Evolutionary conservation across 768 basidiomycete species (phyloP).

Genomic region (Russula emetica): DNA sequence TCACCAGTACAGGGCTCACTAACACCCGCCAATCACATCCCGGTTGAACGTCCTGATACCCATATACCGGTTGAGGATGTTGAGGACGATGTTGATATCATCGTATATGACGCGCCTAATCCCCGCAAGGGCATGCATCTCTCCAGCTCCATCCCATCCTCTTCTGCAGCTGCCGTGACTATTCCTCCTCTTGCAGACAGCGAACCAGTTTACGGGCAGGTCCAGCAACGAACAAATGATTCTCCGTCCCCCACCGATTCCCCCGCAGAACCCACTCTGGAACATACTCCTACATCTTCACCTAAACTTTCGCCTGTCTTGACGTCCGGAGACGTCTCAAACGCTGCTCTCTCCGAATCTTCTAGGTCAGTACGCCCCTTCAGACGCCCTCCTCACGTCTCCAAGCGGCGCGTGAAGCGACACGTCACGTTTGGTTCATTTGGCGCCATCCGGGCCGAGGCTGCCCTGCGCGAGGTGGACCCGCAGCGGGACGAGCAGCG

Average conservation of each 20-base stretch:
- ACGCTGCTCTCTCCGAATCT: conserved; percentile 35
- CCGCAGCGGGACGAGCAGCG: conserved; percentile 49
- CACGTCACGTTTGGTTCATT: conserved; percentile 44
- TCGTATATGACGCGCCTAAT: conserved; percentile 75
- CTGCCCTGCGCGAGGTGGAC: conserved; percentile 41
- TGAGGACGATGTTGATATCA: conserved; percentile 55
- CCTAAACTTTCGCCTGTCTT: conserved; percentile 25
- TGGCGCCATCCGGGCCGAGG: conserved; percentile 54
- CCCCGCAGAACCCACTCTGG: neutral
- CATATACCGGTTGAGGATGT: conserved; percentile 14
- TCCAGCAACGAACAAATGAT: conserved; percentile 34
- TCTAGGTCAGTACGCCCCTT: conserved; percentile 32
- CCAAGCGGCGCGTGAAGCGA: conserved; percentile 30
- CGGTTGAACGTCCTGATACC: conserved; percentile 19
- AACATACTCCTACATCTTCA: neutral
- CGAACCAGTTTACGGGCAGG: conserved; percentile 53
- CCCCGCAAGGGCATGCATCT: conserved; percentile 40
- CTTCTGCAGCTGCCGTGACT: neutral
- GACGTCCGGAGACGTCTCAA: conserved; percentile 35
- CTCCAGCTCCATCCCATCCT: neutral
- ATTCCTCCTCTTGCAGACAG: neutral
- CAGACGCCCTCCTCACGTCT: conserved; percentile 21
- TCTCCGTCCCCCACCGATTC: neutral
- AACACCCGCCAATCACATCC: neutral
- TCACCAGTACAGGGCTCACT: neutral